These are phyloP conservation scores for Arthrocladium fulminans DNA, from an alignment of 2,329 filamentous ascomycete genomes.

Conservation along the genomic window DNA sequence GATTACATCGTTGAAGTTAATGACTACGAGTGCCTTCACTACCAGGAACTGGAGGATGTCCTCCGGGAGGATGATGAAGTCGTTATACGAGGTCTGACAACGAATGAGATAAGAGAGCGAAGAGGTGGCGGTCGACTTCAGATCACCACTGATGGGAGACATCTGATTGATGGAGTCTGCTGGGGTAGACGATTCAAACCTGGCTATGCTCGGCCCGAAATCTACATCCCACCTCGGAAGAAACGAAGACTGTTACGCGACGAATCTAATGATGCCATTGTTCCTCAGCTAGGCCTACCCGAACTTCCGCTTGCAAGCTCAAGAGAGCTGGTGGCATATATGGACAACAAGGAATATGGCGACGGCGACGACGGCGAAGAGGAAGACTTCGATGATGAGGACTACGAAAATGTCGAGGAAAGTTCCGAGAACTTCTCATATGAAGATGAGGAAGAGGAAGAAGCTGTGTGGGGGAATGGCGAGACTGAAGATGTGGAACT, in stretches of 20 bases:
- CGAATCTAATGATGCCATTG: constrained; percentile 26
- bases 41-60: constrained; percentile 59
- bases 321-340: constrained; percentile 10
- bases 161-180: constrained; percentile 74
- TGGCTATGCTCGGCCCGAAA: constrained; percentile 51
- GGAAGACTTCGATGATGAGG: constrained; percentile 23
- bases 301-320: constrained; percentile 18
- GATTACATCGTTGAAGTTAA: constrained; percentile 70
- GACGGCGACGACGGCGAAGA: constrained; percentile 23
- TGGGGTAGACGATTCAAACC: constrained; percentile 64
- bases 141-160: constrained; percentile 67
- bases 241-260: constrained; percentile 42
- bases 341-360: constrained; percentile 23
- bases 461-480: too few relatives aligned
- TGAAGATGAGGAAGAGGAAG: constrained; percentile 15
- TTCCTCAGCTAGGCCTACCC: constrained; percentile 12
- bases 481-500: neutral
- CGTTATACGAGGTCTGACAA: constrained; percentile 70
- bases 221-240: constrained; percentile 68
- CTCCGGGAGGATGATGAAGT: constrained; percentile 79
- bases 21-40: constrained; percentile 77
- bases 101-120: constrained; percentile 63
- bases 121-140: constrained; percentile 70
- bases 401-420: constrained; percentile 25
- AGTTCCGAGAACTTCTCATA: constrained; percentile 25